Base-by-base conservation (phyloP, 495 filamentous ascomycete genomes). In the Hypoxylon lenormandii region DNA sequence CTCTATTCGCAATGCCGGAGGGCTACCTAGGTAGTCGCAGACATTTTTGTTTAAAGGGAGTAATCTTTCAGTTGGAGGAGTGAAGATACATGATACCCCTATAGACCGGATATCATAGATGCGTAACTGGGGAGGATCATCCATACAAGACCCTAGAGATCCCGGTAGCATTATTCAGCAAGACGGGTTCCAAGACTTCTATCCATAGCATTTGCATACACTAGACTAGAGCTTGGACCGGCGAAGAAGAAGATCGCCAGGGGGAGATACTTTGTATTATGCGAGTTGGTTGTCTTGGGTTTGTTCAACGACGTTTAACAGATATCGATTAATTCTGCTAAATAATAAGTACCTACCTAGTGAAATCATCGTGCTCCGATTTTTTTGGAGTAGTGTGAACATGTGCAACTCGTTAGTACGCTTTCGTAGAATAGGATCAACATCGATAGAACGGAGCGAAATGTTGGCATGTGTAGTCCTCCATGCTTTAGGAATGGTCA, bases 21-120 rank as follows among this genome's bases (percentile, higher is more conserved):
- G 40, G 46, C 16, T 48, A n/a, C n/a, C n/a, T n/a, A n/a, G n/a
- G n/a, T n/a, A 21, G 12, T 47, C n/a, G 3, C 15, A 40, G 46
- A 37, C 22, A 53, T 53, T 46, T 40, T 51, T 30, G 16, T 28
- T 50, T 22, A 1, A 38, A 3, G 26, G 12, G 28, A 60, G 52
- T 28, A 28, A 59, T 56, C 33, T n/a, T 45, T 62, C 26, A 48
- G 12, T 59, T 37, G 57, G 50, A 60, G 45, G 45, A 51, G 42
- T 48, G 46, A 46, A 62, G 62, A 57, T 67, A 50, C 54, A 68
- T 75, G 60, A 75, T 76, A 74, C 71, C 71, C 72, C 51, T 53
- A 72, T 75, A 76, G 62, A 72, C 38, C 55, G 46, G 28, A 45
- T 55, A 42, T 54, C 66, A 62, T 21, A 43, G 23, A 46, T 55